Conservation (phyloP, 2,329 filamentous ascomycete genomes). For the Fusarium phyllophilum region DNA sequence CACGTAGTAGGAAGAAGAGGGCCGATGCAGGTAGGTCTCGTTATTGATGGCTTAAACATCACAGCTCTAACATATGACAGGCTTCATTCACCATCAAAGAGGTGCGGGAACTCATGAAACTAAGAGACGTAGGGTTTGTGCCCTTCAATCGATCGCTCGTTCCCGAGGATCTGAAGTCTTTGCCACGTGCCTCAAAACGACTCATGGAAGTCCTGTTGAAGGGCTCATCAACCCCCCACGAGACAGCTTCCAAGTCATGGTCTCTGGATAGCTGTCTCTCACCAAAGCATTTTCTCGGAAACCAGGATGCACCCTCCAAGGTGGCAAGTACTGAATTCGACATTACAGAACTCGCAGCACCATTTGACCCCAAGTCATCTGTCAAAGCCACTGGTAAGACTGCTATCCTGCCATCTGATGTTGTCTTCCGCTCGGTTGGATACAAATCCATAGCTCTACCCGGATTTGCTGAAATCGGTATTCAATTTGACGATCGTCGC, state of each 20-base stretch:
- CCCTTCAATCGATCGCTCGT: slow-evolving; percentile 73
- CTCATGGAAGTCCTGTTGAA: slow-evolving; percentile 85
- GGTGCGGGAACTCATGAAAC: slow-evolving; percentile 83
- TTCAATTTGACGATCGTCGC: slow-evolving; percentile 78
- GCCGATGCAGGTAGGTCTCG: slow-evolving; percentile 77
- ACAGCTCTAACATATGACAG: slow-evolving; percentile 53
- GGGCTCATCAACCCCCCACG: slow-evolving; percentile 66
- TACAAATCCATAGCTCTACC: slow-evolving; percentile 85
- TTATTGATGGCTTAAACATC: background rate
- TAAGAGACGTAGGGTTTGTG: slow-evolving; percentile 77
- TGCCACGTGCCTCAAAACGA: slow-evolving; percentile 80
- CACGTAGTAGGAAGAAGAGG: slow-evolving; percentile 90
- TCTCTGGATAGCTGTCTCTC: slow-evolving; percentile 87
- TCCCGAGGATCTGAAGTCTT: slow-evolving; percentile 71
- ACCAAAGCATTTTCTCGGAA: slow-evolving; percentile 73
- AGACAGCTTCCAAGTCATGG: slow-evolving; percentile 74
- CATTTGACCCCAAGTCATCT: slow-evolving; percentile 62
- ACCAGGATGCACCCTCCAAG: slow-evolving; percentile 53
- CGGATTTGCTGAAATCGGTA: slow-evolving; percentile 77
- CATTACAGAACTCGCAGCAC: slow-evolving; percentile 65
- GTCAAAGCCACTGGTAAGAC: slow-evolving; percentile 61
- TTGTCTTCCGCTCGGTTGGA: slow-evolving; percentile 94
- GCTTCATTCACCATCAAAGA: slow-evolving; percentile 97
- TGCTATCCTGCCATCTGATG: slow-evolving; percentile 67
- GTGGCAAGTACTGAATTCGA: slow-evolving; percentile 77